These are phyloP conservation scores for Suzukiozyma palmioleophila DNA, from an alignment of 1,139 yeast genomes.

Conservation along the genomic window DNA sequence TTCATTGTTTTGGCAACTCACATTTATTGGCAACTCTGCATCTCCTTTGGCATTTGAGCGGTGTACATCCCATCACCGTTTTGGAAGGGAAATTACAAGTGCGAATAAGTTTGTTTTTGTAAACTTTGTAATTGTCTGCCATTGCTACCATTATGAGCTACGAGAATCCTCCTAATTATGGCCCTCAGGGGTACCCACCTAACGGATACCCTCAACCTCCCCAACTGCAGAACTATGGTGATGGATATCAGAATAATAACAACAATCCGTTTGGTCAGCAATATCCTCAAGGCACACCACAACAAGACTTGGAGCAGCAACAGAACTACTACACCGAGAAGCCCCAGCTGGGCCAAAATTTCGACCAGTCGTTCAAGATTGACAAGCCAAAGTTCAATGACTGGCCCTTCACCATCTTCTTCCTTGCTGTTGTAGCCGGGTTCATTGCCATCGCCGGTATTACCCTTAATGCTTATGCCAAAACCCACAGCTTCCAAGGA, in stretches of 20 bases:
- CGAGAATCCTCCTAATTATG: neutral
- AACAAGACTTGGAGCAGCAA: conserved; percentile 26
- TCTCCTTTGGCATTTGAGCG: too few relatives aligned
- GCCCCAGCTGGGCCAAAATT: conserved; percentile 35
- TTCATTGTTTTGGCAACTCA: too few relatives aligned
- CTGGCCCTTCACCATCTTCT: conserved; percentile 64
- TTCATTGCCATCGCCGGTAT: conserved; percentile 70
- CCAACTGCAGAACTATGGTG: neutral
- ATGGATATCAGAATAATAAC: neutral
- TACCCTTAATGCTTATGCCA: conserved; percentile 59
- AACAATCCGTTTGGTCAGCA: neutral
- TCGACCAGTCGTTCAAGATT: conserved; percentile 64
- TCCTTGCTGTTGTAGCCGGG: conserved; percentile 58
- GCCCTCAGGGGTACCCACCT: neutral
- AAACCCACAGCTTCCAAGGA: conserved; percentile 55
- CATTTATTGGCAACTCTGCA: too few relatives aligned
- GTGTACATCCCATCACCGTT: too few relatives aligned
- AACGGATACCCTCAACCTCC: neutral
- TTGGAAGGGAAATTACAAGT: too few relatives aligned
- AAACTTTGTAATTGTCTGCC: too few relatives aligned
- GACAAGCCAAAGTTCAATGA: conserved; percentile 69
- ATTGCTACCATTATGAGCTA: neutral
- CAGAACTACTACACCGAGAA: conserved; percentile 23
- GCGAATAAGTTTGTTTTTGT: too few relatives aligned
- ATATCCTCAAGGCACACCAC: conserved; percentile 7